Evolutionary conservation across 2,329 filamentous ascomycete genomes (phyloP).

Genomic region (Venturia carpophila): DNA sequence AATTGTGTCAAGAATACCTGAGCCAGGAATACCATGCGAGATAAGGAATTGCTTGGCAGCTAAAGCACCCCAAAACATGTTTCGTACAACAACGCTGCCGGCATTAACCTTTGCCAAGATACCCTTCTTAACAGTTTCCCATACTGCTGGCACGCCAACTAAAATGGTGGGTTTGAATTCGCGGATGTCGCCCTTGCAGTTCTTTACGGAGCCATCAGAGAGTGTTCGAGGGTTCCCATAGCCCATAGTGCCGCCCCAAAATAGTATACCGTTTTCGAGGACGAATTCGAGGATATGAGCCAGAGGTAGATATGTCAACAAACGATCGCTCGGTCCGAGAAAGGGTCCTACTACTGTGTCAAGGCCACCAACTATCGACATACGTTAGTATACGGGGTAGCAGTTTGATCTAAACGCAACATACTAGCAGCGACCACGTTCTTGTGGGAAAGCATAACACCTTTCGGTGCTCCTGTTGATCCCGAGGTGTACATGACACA

Average conservation of each 20-base stretch:
- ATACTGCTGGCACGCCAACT: conserved; percentile 91
- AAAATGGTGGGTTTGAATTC: conserved; percentile 85
- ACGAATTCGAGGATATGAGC: conserved; percentile 96
- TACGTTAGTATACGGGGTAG: conserved; percentile 4
- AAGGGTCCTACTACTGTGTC: conserved; percentile 68
- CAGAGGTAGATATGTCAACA: conserved; percentile 86
- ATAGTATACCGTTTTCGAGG: conserved; percentile 84
- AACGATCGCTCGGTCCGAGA: conserved; percentile 66
- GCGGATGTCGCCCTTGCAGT: conserved; percentile 88
- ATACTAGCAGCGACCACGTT: conserved; percentile 70
- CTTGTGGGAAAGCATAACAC: conserved; percentile 73
- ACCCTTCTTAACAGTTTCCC: conserved; percentile 96
- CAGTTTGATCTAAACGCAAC: conserved; percentile 26
- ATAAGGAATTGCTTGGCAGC: conserved; percentile 55
- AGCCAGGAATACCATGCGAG: conserved; percentile 54
- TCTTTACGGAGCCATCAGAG: conserved; percentile 74
- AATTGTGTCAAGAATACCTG: conserved; percentile 64
- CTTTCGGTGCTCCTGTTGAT: conserved; percentile 82
- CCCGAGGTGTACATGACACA: conserved; percentile 82
- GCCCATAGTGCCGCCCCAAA: conserved; percentile 84
- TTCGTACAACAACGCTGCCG: conserved; percentile 60
- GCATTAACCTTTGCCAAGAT: conserved; percentile 71
- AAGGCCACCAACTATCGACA: conserved; percentile 60
- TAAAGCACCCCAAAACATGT: conserved; percentile 68
- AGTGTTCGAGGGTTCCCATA: conserved; percentile 89